These are phyloP conservation scores for Colletotrichum gigasporum DNA, from an alignment of 2,329 filamentous ascomycete genomes.

Conservation along the genomic window DNA sequence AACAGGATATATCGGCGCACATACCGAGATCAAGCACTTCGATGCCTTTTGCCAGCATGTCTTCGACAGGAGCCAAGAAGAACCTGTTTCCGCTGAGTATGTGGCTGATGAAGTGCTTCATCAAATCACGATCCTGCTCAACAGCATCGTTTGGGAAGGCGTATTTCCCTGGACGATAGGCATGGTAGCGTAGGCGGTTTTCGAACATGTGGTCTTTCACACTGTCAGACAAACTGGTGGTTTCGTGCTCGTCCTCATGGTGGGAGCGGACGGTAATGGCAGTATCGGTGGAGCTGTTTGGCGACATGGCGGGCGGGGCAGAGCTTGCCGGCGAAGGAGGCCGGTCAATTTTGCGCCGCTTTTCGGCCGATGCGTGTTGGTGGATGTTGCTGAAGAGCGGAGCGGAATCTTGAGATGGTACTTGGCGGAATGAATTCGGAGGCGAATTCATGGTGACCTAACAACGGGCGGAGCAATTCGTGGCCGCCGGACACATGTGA, in stretches of 20 bases:
- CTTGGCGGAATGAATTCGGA: slow-evolving; percentile 22
- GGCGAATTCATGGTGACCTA: slow-evolving; percentile 32
- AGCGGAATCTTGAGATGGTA: background rate
- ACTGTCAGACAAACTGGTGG: slow-evolving; percentile 51
- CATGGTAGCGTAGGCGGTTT: slow-evolving; percentile 50
- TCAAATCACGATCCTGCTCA: slow-evolving; percentile 52
- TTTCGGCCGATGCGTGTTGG: slow-evolving; percentile 10
- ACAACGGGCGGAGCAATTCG: background rate
- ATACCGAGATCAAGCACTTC: slow-evolving; percentile 58
- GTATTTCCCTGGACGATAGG: slow-evolving; percentile 52
- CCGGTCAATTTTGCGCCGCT: slow-evolving; percentile 11
- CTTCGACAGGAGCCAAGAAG: slow-evolving; percentile 55
- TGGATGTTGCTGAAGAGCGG: background rate
- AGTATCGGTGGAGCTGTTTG: slow-evolving; percentile 22
- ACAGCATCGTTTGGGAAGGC: slow-evolving; percentile 54
- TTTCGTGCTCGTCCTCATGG: slow-evolving; percentile 38
- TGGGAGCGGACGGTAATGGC: slow-evolving; percentile 31
- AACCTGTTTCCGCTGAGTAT: slow-evolving; percentile 49
- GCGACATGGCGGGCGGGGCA: slow-evolving; percentile 21
- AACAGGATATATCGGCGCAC: no score
- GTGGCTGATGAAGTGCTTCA: slow-evolving; percentile 51
- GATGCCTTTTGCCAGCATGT: slow-evolving; percentile 47
- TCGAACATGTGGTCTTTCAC: slow-evolving; percentile 54
- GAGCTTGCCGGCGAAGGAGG: slow-evolving; percentile 23
- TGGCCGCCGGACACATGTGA: background rate